phyloP scores from a whole-genome alignment of 106 monocot genomes.

The Dendrobium nobile region DNA sequence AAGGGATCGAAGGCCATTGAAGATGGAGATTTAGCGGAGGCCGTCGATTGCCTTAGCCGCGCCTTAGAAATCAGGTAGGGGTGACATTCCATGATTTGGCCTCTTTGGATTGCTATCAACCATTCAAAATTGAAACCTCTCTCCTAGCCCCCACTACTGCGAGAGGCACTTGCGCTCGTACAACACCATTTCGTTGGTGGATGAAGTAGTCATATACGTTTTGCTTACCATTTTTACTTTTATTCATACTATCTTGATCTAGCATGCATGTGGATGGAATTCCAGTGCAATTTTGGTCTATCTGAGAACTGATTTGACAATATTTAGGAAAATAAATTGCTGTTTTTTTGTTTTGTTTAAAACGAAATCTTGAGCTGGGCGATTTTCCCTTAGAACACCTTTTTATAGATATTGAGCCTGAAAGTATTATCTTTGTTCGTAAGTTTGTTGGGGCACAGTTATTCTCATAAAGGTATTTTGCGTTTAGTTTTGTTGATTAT shows the following conservation, averaged over 20 bases:
- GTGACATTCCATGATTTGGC: background rate
- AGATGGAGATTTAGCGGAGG: constrained; percentile 53
- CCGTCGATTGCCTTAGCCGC: constrained; percentile 86
- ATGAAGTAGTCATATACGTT: background rate
- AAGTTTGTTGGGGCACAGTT: background rate
- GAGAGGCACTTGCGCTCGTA: background rate
- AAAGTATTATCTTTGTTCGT: background rate
- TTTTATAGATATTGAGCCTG: background rate
- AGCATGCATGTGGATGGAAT: background rate
- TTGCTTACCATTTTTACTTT: background rate
- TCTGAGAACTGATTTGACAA: background rate
- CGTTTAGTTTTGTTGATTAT: background rate
- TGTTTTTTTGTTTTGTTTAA: background rate
- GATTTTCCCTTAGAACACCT: background rate
- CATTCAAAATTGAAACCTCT: background rate
- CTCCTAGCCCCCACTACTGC: background rate
- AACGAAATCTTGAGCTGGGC: background rate
- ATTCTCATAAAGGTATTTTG: background rate
- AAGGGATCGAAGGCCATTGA: constrained; percentile 82
- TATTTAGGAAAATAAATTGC: background rate
- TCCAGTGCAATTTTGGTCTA: background rate
- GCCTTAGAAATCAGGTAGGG: constrained; percentile 84
- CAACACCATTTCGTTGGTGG: background rate
- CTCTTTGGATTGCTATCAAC: background rate
- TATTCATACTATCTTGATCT: background rate